Base-by-base conservation (phyloP, 2,329 filamentous ascomycete species). In the Paracorniculantispora psalliotae region DNA sequence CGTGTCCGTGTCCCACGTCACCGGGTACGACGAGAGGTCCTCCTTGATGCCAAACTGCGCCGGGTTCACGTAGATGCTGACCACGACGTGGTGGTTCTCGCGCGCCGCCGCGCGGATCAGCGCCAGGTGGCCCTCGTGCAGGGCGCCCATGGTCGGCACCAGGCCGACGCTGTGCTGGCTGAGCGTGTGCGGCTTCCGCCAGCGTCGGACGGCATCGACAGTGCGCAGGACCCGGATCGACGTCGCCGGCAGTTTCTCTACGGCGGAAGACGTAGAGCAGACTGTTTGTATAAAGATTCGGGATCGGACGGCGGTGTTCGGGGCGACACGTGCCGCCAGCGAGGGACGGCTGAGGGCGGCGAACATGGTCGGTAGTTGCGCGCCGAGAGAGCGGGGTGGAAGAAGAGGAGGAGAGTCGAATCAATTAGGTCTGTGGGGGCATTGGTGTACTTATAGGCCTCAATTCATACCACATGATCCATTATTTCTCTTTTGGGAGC, bases 91-190 rank as follows among this genome's bases (percentile, higher is more conserved):
- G 64, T 90, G 88, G 75, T 92, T 94, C 67, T 96, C 91, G 50
- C 81, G 79, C 1, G 92, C 92, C 3, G 94, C 94, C 66, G 87
- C 83, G 61, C 91, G 89, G 67, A 96, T 89, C 23, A 99, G 82
- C 3, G 90, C 89, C 54, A 96, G 75, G 75, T 99, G 94, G 43
- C 94, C 94, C 58, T 86, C 83, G 73, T 99, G 94, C n/a, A 99
- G 82, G 52, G 94, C 94, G 63, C 94, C 94, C 94, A 99, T 97
- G 33, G 94, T 99, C 1, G 94, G 94, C 37, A 99, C 92, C 28
- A 99, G 85, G 61, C 89, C 91, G 60, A 99, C 86, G 47, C 86
- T 87, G 59, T 88, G 84, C 66, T 88, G 83, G 67, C 86, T 80
- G 61, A 85, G 75, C 37, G 85, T 75, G 61, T 92, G 84, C 43